A percentile compares a stretch with the other conserved stretches of the same genome.
Evolutionary conservation across 2,329 filamentous ascomycete species (phyloP).

Genomic region (Paracorniculantispora psalliotae): DNA sequence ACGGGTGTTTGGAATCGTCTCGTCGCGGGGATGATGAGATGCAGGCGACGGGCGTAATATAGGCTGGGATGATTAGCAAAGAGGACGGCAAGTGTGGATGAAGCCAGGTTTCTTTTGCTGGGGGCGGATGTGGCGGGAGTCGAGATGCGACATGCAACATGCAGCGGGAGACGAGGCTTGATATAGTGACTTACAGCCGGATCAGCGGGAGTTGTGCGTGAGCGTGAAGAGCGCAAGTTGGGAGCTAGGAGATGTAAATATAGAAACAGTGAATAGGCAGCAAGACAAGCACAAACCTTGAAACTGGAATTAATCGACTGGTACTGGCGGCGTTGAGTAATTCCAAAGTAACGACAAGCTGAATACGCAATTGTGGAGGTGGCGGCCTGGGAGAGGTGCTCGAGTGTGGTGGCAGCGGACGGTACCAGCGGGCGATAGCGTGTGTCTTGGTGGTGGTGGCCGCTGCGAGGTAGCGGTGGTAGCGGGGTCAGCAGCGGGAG

Average conservation of each 20-base stretch:
- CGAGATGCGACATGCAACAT: not conserved
- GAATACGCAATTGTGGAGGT: slow-evolving; percentile 10
- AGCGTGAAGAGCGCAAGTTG: not conserved
- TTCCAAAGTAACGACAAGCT: not conserved
- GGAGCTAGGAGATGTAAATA: slow-evolving; percentile 3
- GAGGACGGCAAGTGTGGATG: not conserved
- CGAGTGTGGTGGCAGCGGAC: not conserved
- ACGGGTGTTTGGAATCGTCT: not conserved
- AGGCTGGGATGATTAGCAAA: slow-evolving; percentile 10
- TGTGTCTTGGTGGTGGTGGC: not conserved
- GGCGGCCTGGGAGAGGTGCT: not conserved
- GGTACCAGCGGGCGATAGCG: not conserved
- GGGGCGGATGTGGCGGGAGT: slow-evolving; percentile 3
- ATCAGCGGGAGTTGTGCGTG: not conserved
- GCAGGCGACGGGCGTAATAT: not conserved
- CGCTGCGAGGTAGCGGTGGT: not conserved
- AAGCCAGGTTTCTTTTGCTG: slow-evolving; percentile 1
- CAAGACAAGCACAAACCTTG: not conserved
- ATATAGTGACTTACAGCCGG: slow-evolving; percentile 11
- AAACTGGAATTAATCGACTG: slow-evolving; percentile 1
- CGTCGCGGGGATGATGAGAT: slow-evolving; percentile 1
- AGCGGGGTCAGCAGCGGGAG: not conserved
- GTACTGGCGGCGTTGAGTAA: not conserved
- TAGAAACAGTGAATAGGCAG: slow-evolving; percentile 8
- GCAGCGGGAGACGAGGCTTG: slow-evolving; percentile 3